Evolutionary conservation across 371 early-diverging fungal species (phyloP), one percentile per base, ranked within the genome.

Genomic region (Syncephalis plumigaleata): DNA sequence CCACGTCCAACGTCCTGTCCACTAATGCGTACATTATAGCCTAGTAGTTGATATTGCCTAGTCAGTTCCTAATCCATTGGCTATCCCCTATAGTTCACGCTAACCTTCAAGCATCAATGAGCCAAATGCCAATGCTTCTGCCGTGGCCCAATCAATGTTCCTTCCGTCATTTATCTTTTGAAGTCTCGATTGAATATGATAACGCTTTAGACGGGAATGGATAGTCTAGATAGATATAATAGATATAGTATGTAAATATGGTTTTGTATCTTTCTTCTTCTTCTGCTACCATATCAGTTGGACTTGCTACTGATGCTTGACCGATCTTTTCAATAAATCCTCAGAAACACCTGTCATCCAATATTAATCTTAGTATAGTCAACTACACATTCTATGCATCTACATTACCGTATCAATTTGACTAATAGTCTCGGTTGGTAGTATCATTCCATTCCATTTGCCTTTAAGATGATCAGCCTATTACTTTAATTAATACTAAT

Each of bases 1-100:
- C 97, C 96, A 46, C 97, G 83, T 1, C 92, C 96, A 2, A 96
- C 97, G 65, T 96, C 97, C 57, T 96, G 97, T 1, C 97, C 97
- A 27, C 87, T 87, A 40, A 96, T 82, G 39, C 97, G 79, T 2
- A 93, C 89, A 63, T 76, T 73, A 55, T 71, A 69, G 0, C 86
- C 31, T 31, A 31, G 4, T 4, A 7, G 31, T 31, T n/a, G n/a
- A n/a, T n/a, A n/a, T n/a, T n/a, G n/a, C n/a, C n/a, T n/a, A n/a
- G n/a, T n/a, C n/a, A n/a, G n/a, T n/a, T n/a, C n/a, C n/a, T n/a
- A n/a, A n/a, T n/a, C n/a, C n/a, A n/a, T n/a, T n/a, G n/a, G n/a
- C n/a, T n/a, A n/a, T n/a, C n/a, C n/a, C n/a, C n/a, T n/a, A n/a
- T n/a, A n/a, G n/a, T n/a, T n/a, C 31, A 31, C 4, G 31, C 31